Conservation (phyloP, 1,284 basidiomycete genomes). For the Leccinum huronense region DNA sequence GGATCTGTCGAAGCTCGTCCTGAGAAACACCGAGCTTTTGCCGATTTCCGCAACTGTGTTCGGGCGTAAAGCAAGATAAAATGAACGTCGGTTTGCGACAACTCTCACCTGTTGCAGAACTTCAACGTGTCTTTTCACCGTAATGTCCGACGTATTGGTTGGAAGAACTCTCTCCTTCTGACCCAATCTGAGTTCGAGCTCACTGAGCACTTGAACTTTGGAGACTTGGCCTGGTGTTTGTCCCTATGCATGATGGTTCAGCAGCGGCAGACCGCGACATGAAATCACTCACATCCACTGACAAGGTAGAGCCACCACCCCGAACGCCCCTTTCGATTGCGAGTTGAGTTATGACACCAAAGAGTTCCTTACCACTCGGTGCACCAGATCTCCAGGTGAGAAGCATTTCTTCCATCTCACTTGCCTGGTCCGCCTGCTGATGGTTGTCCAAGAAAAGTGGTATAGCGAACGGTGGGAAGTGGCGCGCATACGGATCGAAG, state of each 20-base stretch:
- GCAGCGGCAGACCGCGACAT: neutral
- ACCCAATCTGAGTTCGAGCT: conserved; percentile 73
- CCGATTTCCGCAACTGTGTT: conserved; percentile 67
- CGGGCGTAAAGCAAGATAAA: conserved; percentile 12
- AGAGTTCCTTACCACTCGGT: conserved; percentile 77
- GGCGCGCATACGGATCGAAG: conserved; percentile 83
- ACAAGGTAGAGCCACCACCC: conserved; percentile 53
- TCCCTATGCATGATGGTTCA: conserved; percentile 17
- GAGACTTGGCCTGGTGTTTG: conserved; percentile 50
- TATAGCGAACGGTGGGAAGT: conserved; percentile 75
- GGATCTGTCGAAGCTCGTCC: conserved; percentile 77
- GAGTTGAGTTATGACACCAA: conserved; percentile 70
- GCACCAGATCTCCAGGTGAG: conserved; percentile 88
- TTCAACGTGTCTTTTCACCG: conserved; percentile 62
- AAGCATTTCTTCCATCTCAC: conserved; percentile 96
- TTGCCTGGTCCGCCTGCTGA: conserved; percentile 76
- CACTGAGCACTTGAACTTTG: conserved; percentile 73
- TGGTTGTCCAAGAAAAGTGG: conserved; percentile 84
- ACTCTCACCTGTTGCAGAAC: conserved; percentile 69
- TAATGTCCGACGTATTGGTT: conserved; percentile 63
- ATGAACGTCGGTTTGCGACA: neutral
- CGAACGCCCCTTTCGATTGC: conserved; percentile 78
- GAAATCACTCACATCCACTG: conserved; percentile 33
- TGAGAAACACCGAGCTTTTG: conserved; percentile 77
- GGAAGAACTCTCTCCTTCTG: conserved; percentile 71